Conservation (phyloP, 176 grass and related monocot species). For the Bonia amplexicaulis region DNA sequence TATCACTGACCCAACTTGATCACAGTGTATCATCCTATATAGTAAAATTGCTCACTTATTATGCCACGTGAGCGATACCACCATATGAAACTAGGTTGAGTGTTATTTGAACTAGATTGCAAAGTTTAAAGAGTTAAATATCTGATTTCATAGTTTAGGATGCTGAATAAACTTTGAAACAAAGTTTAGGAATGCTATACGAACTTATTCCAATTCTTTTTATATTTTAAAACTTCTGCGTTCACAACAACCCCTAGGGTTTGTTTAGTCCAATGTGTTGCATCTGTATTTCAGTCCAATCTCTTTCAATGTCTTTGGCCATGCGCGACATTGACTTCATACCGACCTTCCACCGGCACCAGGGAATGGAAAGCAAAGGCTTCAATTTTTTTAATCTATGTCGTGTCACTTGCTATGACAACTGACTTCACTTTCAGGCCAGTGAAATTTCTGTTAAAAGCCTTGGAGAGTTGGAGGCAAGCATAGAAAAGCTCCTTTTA, state of each 20-base stretch:
- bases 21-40: too few relatives aligned
- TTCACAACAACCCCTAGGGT: neutral
- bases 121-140: too few relatives aligned
- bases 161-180: too few relatives aligned
- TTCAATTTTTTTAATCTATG: neutral
- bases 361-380: neutral
- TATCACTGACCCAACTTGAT: too few relatives aligned
- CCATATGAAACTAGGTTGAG: too few relatives aligned
- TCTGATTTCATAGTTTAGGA: too few relatives aligned
- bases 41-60: too few relatives aligned
- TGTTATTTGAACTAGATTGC: too few relatives aligned
- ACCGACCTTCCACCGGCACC: neutral
- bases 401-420: neutral
- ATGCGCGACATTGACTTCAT: slow-evolving; percentile 31
- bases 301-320: neutral
- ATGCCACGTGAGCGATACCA: too few relatives aligned
- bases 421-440: slow-evolving; percentile 17
- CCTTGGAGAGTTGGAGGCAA: neutral
- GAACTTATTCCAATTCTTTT: too few relatives aligned
- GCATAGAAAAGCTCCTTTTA: neutral
- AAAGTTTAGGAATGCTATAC: too few relatives aligned
- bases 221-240: neutral
- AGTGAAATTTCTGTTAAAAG: slow-evolving; percentile 10
- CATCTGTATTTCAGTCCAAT: neutral
- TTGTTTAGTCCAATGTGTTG: neutral